Conservation (phyloP, 2,329 filamentous ascomycete genomes). For the Conoideocrella luteorostrata region DNA sequence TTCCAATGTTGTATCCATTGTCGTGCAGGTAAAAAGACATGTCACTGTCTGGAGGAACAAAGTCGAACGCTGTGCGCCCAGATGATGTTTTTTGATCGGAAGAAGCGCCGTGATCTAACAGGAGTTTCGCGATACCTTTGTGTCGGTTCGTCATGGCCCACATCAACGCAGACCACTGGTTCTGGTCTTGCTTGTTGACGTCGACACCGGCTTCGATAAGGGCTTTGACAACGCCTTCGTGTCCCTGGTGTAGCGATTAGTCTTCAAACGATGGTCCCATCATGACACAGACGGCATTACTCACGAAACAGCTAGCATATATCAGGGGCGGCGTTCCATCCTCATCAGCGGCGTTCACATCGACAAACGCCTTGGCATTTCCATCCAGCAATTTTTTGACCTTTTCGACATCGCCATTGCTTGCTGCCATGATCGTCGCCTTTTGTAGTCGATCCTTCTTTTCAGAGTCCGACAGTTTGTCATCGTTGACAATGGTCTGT, state of each 20-base stretch:
- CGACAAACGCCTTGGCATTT: conserved; percentile 66
- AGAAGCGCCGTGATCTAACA: conserved; percentile 92
- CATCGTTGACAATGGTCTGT: conserved; percentile 68
- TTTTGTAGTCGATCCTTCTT: conserved; percentile 81
- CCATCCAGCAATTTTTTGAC: conserved; percentile 71
- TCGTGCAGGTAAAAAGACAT: conserved; percentile 94
- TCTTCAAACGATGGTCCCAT: conserved; percentile 7
- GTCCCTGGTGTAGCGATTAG: conserved; percentile 50
- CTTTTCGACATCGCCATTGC: conserved; percentile 84
- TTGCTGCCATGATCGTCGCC: conserved; percentile 87
- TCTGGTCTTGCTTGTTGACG: conserved; percentile 90
- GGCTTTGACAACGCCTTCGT: conserved; percentile 78
- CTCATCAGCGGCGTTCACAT: conserved; percentile 83
- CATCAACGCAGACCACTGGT: conserved; percentile 97
- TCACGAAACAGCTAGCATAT: conserved; percentile 94
- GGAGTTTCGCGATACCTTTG: conserved; percentile 86
- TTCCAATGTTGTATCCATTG: conserved; percentile 86
- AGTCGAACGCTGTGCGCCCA: conserved; percentile 90
- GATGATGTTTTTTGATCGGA: conserved; percentile 92
- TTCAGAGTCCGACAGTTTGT: conserved; percentile 65
- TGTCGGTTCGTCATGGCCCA: conserved; percentile 99
- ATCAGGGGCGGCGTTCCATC: conserved; percentile 96
- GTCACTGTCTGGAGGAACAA: conserved; percentile 90
- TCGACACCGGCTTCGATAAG: conserved; percentile 80
- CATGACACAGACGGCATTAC: conserved; percentile 22